phyloP scores from a whole-genome alignment of 345 rosid genomes.

The Salix caprea region DNA sequence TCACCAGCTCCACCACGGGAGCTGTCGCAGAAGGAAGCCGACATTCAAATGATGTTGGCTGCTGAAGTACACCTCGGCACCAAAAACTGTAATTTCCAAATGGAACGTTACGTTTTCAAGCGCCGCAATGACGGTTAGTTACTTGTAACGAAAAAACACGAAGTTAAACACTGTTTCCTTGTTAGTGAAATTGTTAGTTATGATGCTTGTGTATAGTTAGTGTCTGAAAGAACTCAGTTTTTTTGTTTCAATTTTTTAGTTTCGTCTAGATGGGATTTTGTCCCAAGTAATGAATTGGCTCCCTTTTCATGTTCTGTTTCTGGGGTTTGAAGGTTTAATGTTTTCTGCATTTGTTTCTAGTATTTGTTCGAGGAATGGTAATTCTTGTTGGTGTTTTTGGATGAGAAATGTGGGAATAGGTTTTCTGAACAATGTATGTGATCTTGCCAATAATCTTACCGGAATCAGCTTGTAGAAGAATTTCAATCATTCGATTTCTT shows the following conservation, averaged over 20 bases:
- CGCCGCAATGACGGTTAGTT: not conserved
- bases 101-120: slow-evolving; percentile 1
- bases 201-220: not conserved
- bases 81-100: not conserved
- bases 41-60: slow-evolving; percentile 1
- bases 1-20: not conserved
- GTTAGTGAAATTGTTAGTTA: not conserved
- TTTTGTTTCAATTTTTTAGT: not conserved
- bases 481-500: not conserved
- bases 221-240: not conserved
- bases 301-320: not conserved
- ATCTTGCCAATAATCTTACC: not conserved
- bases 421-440: not conserved
- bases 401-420: not conserved
- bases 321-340: not conserved
- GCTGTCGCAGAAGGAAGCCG: not conserved
- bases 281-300: not conserved
- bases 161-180: not conserved
- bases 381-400: not conserved
- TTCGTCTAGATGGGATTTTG: not conserved
- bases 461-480: not conserved
- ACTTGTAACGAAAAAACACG: not conserved
- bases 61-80: not conserved
- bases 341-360: not conserved
- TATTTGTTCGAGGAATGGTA: not conserved